Conservation (phyloP, 257 asterid genomes). For the Penstemon newberryi region DNA sequence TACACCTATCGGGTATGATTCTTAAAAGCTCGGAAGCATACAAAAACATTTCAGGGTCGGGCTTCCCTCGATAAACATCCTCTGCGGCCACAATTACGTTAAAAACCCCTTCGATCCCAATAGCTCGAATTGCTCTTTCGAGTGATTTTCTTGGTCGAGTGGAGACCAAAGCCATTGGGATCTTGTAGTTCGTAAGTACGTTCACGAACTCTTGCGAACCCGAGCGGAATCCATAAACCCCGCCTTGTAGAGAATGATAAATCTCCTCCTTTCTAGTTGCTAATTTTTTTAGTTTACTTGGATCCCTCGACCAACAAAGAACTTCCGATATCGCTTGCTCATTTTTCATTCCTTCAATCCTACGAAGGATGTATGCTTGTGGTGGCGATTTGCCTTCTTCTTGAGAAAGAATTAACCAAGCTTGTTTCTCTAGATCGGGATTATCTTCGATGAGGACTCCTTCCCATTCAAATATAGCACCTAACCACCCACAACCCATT, state of each 20-base stretch:
- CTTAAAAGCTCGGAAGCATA: slow-evolving; percentile 83
- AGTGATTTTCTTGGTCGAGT: slow-evolving; percentile 75
- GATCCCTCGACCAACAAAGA: slow-evolving; percentile 96
- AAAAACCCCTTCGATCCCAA: slow-evolving; percentile 74
- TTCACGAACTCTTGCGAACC: slow-evolving; percentile 82
- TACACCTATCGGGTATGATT: slow-evolving; percentile 80
- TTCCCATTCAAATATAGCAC: slow-evolving; percentile 95
- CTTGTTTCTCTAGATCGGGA: slow-evolving; percentile 84
- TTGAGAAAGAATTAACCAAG: slow-evolving; percentile 78
- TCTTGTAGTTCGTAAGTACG: slow-evolving; percentile 64
- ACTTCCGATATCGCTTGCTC: slow-evolving; percentile 97
- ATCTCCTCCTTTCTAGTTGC: slow-evolving; percentile 80
- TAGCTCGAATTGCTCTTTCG: slow-evolving; percentile 59
- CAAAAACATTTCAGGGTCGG: slow-evolving; percentile 93
- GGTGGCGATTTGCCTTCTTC: slow-evolving; percentile 90
- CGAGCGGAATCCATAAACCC: slow-evolving; percentile 67
- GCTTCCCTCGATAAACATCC: slow-evolving; percentile 89
- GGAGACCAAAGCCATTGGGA: slow-evolving; percentile 95
- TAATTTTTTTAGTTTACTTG: slow-evolving; percentile 58
- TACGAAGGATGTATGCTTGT: slow-evolving; percentile 64
- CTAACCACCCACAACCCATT: slow-evolving; percentile 97
- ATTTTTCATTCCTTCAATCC: slow-evolving; percentile 93
- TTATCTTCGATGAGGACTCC: slow-evolving; percentile 84
- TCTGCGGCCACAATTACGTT: slow-evolving; percentile 77
- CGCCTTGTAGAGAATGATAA: slow-evolving; percentile 76